These are phyloP conservation scores for Candida ficus DNA, from an alignment of 805 yeast species.

Conservation along the genomic window DNA sequence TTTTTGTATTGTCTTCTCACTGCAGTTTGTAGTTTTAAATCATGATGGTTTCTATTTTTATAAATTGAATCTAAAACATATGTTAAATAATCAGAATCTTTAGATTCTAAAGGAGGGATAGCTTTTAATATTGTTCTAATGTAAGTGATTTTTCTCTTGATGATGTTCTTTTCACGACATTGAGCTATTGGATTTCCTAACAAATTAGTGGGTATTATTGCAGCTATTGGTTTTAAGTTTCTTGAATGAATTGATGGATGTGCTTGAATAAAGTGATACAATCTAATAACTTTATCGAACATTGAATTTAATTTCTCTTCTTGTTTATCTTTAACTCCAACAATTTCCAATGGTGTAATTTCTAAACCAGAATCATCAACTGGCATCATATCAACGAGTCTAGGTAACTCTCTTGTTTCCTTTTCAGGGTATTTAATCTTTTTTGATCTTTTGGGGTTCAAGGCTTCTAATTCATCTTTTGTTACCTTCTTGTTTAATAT, in stretches of 20 bases:
- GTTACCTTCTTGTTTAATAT: conserved; percentile 8
- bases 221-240: conserved; percentile 14
- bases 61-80: conserved; percentile 11
- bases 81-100: conserved; percentile 15
- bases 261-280: conserved; percentile 15
- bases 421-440: conserved; percentile 12
- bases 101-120: conserved; percentile 20
- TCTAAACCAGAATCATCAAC: not conserved
- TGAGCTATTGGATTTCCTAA: conserved; percentile 20
- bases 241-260: conserved; percentile 14
- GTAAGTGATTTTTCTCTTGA: conserved; percentile 18
- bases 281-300: conserved; percentile 17
- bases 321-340: conserved; percentile 3
- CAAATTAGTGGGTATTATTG: conserved; percentile 15
- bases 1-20: conserved; percentile 21
- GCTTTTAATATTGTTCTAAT: conserved; percentile 12
- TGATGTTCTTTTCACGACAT: conserved; percentile 16
- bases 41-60: not conserved
- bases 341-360: conserved; percentile 2
- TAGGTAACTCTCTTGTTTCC: conserved; percentile 13
- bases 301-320: conserved; percentile 12
- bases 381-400: not conserved
- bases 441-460: conserved; percentile 3
- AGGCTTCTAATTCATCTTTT: conserved; percentile 8
- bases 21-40: not conserved